phyloP scores from a whole-genome alignment of 306 rosid genomes.

The Citrullus amarus region DNA sequence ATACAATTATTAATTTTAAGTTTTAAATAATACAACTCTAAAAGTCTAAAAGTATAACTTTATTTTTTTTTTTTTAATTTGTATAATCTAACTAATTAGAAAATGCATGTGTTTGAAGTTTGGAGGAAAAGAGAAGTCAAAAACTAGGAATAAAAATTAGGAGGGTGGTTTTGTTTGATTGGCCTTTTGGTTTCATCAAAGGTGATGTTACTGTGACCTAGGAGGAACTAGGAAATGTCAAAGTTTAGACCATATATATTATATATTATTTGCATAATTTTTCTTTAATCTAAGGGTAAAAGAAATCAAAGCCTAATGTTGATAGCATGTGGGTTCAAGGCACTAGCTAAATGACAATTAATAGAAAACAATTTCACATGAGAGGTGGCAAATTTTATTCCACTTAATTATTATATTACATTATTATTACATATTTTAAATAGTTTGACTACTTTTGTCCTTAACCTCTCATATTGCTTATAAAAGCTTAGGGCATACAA shows the following conservation, averaged over 20 bases:
- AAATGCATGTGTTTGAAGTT: no score
- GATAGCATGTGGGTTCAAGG: background rate
- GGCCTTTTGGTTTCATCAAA: background rate
- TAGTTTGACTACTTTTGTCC: conserved; percentile 1
- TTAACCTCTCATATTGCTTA: conserved; percentile 6
- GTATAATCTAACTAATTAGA: no score
- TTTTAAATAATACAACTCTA: no score
- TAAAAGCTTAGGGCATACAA: conserved; percentile 1
- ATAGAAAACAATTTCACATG: conserved; percentile 1
- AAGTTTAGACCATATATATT: background rate
- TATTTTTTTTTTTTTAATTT: no score
- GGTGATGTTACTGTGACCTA: background rate
- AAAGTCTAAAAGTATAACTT: no score
- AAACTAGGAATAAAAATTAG: background rate
- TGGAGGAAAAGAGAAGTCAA: no score
- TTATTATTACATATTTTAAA: background rate
- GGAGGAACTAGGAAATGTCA: background rate
- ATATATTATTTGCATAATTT: background rate
- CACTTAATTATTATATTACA: background rate
- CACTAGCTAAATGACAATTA: background rate
- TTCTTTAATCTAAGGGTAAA: background rate
- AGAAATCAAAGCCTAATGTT: background rate
- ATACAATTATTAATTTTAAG: no score
- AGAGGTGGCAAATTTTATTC: conserved; percentile 5
- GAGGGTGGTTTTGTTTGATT: background rate